phyloP scores from a whole-genome alignment of 345 rosid species.

The Populus euphratica region DNA sequence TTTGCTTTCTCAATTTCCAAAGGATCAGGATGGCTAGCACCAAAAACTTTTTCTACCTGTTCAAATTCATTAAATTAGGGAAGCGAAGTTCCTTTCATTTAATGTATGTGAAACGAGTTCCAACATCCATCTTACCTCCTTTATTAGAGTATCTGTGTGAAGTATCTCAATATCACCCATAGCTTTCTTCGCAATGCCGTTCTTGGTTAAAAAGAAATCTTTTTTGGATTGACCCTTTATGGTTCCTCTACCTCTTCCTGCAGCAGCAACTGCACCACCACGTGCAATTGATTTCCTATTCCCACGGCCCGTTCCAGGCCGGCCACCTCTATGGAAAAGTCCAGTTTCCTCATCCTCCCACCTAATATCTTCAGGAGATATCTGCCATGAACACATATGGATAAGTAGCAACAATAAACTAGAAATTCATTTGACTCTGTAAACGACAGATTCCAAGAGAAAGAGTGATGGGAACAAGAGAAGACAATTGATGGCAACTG shows the following conservation, averaged over 20 bases:
- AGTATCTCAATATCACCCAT: conserved; percentile 85
- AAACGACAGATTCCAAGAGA: background rate
- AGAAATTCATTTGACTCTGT: background rate
- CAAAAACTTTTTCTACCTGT: conserved; percentile 88
- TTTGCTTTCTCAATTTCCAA: conserved; percentile 78
- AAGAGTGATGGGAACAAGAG: background rate
- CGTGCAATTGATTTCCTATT: conserved; percentile 59
- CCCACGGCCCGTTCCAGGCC: conserved; percentile 78
- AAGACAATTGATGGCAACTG: background rate
- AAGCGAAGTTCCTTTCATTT: background rate
- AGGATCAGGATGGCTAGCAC: conserved; percentile 61
- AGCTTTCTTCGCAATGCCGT: conserved; percentile 72
- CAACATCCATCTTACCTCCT: conserved; percentile 55
- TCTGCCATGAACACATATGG: conserved; percentile 35
- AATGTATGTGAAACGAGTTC: background rate
- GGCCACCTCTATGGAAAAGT: conserved; percentile 64
- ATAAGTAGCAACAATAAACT: background rate
- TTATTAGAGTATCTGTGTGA: conserved; percentile 79
- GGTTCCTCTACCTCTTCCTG: conserved; percentile 85
- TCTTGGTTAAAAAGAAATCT: conserved; percentile 51
- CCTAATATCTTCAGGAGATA: conserved; percentile 82
- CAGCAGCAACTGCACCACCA: conserved; percentile 53
- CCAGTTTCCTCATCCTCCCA: conserved; percentile 85
- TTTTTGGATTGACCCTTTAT: conserved; percentile 46
- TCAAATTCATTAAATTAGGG: conserved; percentile 12